Evolutionary conservation across 371 early-diverging fungal genomes (phyloP).

Genomic region (Nematocida sp.): DNA sequence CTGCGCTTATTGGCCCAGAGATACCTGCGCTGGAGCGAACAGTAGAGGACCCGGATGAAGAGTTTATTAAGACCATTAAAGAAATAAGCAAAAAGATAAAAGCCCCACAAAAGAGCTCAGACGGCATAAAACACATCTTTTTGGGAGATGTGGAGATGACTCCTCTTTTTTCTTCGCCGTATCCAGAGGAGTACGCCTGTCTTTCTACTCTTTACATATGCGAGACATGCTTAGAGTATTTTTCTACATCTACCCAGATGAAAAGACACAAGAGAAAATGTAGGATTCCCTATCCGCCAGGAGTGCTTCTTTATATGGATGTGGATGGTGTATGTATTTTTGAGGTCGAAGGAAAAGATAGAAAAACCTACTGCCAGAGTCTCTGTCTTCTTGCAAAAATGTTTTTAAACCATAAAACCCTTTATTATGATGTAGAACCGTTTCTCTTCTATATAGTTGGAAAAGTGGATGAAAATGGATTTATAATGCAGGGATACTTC

Average conservation of each 20-base stretch:
- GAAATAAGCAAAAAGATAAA: slow-evolving; percentile 13
- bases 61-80: background rate
- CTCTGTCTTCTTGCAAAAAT: slow-evolving; percentile 58
- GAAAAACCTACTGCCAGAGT: slow-evolving; percentile 53
- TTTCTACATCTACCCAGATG: slow-evolving; percentile 6
- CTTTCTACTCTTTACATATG: slow-evolving; percentile 44
- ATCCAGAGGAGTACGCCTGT: slow-evolving; percentile 32
- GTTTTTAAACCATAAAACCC: slow-evolving; percentile 64
- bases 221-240: slow-evolving; percentile 49
- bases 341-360: slow-evolving; percentile 53
- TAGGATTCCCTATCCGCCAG: slow-evolving; percentile 23
- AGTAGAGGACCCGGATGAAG: background rate
- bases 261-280: slow-evolving; percentile 57
- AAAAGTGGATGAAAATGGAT: slow-evolving; percentile 18
- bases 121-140: slow-evolving; percentile 27
- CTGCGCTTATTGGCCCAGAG: slow-evolving; percentile 15
- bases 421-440: slow-evolving; percentile 61
- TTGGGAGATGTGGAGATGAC: slow-evolving; percentile 39
- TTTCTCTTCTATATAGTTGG: slow-evolving; percentile 62
- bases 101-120: background rate
- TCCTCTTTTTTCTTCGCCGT: slow-evolving; percentile 38
- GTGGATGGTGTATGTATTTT: slow-evolving; percentile 27
- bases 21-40: slow-evolving; percentile 13
- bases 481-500: slow-evolving; percentile 63
- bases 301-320: slow-evolving; percentile 43